Base-by-base conservation (phyloP, 495 filamentous ascomycete species). In the Lophiotrema nucula region DNA sequence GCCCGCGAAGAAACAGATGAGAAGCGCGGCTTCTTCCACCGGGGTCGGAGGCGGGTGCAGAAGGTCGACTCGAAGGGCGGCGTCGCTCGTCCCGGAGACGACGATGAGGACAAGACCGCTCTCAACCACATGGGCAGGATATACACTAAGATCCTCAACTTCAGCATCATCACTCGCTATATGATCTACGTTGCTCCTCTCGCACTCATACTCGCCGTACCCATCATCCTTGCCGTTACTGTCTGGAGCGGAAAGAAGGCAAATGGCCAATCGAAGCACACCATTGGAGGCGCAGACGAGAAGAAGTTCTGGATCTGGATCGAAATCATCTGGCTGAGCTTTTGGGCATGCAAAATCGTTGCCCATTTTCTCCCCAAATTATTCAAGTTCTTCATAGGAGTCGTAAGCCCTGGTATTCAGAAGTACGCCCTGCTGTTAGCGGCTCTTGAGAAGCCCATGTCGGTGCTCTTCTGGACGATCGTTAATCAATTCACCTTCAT, bases 301-400 rank as follows among this genome's bases (percentile, higher is more conserved):
- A 81, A 87, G 50, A 82, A 83, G 77, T 86, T 98, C 62, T 97
- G 92, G 66, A 75, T 85, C 24, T 98, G 93, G 93, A 80, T 98
- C 62, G 89, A 96, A 70, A 80, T 95, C 44, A 82, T 95, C 24
- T 97, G 92, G 92, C 74, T 92, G 37, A 81, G 84, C 52, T 77
- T 97, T 47, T 98, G 93, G 93, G 80, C 82, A 21, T 86, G 84
- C 39, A 98, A 98, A 74, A 69, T 96, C 28, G 76, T 88, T 22
- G 88, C 92, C 6, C 86, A 88, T 68, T 73, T 84, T 24, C 70
- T 96, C n/a, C 92, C 93, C 0, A 77, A 70, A 18, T 58, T 96
- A 24, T 97, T 97, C 71, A 88, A 95, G 74, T 86, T 90, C 56
- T 78, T 96, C 41, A 85, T 85, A 63, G 92, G 92, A 27, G 88